Evolutionary conservation across 306 rosid species (phyloP).

Genomic region (Lathyrus aphaca): DNA sequence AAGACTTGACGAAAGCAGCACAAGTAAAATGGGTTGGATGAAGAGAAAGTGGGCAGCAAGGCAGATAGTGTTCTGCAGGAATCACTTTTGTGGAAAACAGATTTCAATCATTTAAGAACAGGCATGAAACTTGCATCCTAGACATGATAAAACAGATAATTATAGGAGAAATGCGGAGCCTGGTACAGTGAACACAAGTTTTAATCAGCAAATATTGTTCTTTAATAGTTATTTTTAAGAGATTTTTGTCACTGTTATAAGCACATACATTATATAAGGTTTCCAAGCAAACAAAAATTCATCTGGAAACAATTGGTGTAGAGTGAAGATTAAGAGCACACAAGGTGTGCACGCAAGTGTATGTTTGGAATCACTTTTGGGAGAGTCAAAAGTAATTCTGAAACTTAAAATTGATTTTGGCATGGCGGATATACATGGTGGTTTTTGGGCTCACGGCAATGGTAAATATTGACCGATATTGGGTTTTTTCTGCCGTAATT

Average conservation of each 20-base stretch:
- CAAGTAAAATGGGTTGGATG: background rate
- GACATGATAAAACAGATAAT: background rate
- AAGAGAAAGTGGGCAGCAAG: background rate
- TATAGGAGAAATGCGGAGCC: background rate
- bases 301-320: conserved; percentile 20
- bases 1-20: background rate
- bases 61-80: background rate
- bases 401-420: no score
- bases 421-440: no score
- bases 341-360: background rate
- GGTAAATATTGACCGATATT: no score
- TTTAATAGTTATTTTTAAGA: conserved; percentile 15
- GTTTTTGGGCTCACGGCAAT: no score
- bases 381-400: background rate
- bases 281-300: conserved; percentile 19
- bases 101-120: conserved; percentile 5
- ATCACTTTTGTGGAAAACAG: background rate
- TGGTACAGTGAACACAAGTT: conserved; percentile 28
- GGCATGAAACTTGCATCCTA: background rate
- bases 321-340: conserved; percentile 6
- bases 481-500: no score
- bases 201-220: conserved; percentile 24
- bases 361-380: background rate
- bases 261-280: background rate
- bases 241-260: conserved; percentile 13